phyloP scores from a whole-genome alignment of 345 rosid species.

The Citrus inodora region DNA sequence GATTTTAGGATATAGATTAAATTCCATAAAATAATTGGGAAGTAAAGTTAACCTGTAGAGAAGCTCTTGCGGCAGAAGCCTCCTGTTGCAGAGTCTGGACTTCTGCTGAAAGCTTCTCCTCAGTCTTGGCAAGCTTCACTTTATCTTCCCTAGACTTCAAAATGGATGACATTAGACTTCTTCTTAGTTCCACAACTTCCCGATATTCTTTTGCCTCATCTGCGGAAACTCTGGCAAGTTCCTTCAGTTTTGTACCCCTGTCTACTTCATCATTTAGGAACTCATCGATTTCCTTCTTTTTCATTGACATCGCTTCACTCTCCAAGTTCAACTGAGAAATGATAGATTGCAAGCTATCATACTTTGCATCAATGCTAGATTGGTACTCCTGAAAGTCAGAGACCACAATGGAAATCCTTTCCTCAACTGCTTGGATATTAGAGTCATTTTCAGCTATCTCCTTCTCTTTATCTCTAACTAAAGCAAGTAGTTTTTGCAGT shows the following conservation, averaged over 20 bases:
- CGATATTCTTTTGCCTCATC: slow-evolving; percentile 63
- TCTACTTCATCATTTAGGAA: slow-evolving; percentile 45
- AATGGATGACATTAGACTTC: slow-evolving; percentile 47
- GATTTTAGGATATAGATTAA: not conserved
- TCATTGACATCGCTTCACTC: slow-evolving; percentile 41
- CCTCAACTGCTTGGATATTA: slow-evolving; percentile 51
- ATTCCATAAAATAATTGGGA: not conserved
- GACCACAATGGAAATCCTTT: slow-evolving; percentile 48
- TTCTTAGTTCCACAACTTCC: slow-evolving; percentile 51
- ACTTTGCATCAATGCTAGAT: slow-evolving; percentile 45
- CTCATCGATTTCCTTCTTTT: slow-evolving; percentile 56
- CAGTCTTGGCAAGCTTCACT: slow-evolving; percentile 52
- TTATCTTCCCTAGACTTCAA: slow-evolving; percentile 64
- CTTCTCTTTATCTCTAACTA: slow-evolving; percentile 65
- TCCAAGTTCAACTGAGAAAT: slow-evolving; percentile 47
- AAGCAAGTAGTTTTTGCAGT: slow-evolving; percentile 59
- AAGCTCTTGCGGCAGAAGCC: slow-evolving; percentile 61
- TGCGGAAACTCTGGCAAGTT: slow-evolving; percentile 50
- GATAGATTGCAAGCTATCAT: slow-evolving; percentile 37
- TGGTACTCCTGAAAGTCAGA: slow-evolving; percentile 58
- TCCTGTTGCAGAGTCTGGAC: slow-evolving; percentile 65
- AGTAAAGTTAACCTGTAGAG: slow-evolving; percentile 51
- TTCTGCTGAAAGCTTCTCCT: slow-evolving; percentile 73
- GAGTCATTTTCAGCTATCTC: slow-evolving; percentile 62
- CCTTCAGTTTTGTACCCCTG: slow-evolving; percentile 58